Percentiles rank a stretch among this genome's conserved stretches.
Evolutionary conservation across 306 rosid species (phyloP).

Genomic region (Canavalia ensiformis): DNA sequence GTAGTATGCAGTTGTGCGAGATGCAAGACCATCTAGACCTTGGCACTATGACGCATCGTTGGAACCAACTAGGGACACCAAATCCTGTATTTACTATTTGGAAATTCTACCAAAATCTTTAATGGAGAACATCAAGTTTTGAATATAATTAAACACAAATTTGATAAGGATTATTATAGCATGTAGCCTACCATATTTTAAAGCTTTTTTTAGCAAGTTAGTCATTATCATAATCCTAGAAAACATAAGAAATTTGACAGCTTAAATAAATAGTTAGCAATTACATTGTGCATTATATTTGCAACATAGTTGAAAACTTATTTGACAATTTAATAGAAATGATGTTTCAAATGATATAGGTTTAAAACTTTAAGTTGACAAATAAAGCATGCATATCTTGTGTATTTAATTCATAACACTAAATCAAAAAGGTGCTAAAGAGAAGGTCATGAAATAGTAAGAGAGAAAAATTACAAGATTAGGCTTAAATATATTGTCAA

Average conservation of each 20-base stretch:
- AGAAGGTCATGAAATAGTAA: not conserved
- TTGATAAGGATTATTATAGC: no score
- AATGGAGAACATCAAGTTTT: no score
- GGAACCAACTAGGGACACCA: no score
- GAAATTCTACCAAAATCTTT: no score
- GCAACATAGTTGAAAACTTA: not conserved
- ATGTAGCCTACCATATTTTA: no score
- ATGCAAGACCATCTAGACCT: no score
- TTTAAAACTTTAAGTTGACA: conserved; percentile 34
- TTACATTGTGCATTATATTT: not conserved
- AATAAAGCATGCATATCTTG: conserved; percentile 5
- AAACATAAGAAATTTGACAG: not conserved
- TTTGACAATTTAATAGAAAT: conserved; percentile 14
- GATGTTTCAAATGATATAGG: not conserved
- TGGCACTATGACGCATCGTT: no score
- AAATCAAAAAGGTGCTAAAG: not conserved
- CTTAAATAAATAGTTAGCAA: not conserved
- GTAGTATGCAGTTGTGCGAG: no score
- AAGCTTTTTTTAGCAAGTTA: no score
- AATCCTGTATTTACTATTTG: no score
- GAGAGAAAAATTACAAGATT: conserved; percentile 51
- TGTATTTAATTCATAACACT: conserved; percentile 1
- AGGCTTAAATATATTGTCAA: conserved; percentile 63
- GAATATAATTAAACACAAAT: no score
- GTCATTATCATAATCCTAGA: no score